Evolutionary conservation across 108 stramenopile genomes (phyloP).

Genomic region (Mediolabrus comicus): DNA sequence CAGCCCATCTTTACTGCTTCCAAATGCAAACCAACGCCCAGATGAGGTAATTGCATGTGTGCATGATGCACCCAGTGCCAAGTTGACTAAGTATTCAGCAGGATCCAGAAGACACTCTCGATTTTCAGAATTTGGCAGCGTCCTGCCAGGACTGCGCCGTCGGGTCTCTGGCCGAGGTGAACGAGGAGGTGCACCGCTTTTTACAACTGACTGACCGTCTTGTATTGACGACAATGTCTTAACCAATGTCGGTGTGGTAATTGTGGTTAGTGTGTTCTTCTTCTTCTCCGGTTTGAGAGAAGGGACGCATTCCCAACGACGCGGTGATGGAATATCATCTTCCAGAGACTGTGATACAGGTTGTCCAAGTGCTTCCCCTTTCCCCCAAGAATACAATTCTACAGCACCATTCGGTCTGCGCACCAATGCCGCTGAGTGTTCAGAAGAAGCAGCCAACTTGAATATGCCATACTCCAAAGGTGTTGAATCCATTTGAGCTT

Average conservation of each 20-base stretch:
- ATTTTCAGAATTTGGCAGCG: neutral
- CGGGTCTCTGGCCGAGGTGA: constrained; percentile 6
- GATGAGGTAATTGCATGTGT: constrained; percentile 67
- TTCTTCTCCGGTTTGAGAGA: neutral
- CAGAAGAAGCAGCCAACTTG: constrained; percentile 63
- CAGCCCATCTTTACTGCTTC: constrained; percentile 69
- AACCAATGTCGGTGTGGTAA: constrained; percentile 13
- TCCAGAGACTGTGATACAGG: constrained; percentile 14
- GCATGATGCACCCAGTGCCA: constrained; percentile 67
- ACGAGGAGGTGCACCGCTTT: constrained; percentile 11
- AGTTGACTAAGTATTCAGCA: constrained; percentile 48
- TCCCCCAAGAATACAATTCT: constrained; percentile 84
- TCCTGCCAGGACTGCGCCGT: neutral
- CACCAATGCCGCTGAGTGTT: constrained; percentile 81
- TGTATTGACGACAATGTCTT: constrained; percentile 8
- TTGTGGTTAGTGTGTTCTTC: neutral
- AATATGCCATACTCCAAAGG: constrained; percentile 75
- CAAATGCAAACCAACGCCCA: constrained; percentile 68
- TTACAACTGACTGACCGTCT: neutral
- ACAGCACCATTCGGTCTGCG: constrained; percentile 67
- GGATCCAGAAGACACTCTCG: constrained; percentile 7
- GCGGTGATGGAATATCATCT: constrained; percentile 9
- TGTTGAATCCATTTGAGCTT: neutral
- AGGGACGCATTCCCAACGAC: constrained; percentile 13
- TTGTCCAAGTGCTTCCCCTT: constrained; percentile 58